Evolutionary conservation across 129 eudicot genomes (phyloP).

Genomic region (Mikania micrantha): DNA sequence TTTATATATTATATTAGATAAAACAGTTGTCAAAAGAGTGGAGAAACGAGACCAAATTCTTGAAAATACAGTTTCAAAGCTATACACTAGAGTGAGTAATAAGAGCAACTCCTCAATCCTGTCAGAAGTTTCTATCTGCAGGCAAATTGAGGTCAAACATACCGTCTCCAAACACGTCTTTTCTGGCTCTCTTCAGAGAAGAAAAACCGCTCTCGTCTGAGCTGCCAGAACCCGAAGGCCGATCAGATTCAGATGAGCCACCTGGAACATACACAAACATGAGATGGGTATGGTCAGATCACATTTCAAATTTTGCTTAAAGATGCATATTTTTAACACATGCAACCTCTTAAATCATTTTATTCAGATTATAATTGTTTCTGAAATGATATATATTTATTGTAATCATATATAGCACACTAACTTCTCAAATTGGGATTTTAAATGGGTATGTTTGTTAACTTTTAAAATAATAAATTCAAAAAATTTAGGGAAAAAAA

Average conservation of each 20-base stretch:
- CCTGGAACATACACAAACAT: conserved; percentile 27
- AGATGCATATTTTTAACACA: neutral
- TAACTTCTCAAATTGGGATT: neutral
- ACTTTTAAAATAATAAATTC: too few relatives aligned
- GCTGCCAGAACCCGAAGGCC: conserved; percentile 62
- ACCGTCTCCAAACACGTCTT: conserved; percentile 32
- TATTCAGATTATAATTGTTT: neutral
- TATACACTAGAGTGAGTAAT: conserved; percentile 23
- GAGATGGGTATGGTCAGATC: neutral
- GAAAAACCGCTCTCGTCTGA: conserved; percentile 47
- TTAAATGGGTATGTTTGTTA: too few relatives aligned
- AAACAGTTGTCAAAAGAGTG: conserved; percentile 3
- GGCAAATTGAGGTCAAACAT: conserved; percentile 86
- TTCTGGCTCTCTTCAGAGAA: conserved; percentile 52
- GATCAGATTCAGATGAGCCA: conserved; percentile 29
- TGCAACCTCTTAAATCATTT: neutral
- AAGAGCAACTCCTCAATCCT: conserved; percentile 22
- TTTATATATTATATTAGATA: conserved; percentile 9
- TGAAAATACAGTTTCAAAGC: conserved; percentile 30
- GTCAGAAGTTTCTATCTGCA: conserved; percentile 46
- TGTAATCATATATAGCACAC: neutral
- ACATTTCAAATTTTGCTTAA: neutral
- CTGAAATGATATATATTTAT: neutral
- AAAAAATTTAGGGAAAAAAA: too few relatives aligned
- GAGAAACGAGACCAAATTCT: conserved; percentile 13